These are phyloP conservation scores for Penicillium maclennaniae DNA, from an alignment of 495 filamentous ascomycete genomes.

Conservation along the genomic window DNA sequence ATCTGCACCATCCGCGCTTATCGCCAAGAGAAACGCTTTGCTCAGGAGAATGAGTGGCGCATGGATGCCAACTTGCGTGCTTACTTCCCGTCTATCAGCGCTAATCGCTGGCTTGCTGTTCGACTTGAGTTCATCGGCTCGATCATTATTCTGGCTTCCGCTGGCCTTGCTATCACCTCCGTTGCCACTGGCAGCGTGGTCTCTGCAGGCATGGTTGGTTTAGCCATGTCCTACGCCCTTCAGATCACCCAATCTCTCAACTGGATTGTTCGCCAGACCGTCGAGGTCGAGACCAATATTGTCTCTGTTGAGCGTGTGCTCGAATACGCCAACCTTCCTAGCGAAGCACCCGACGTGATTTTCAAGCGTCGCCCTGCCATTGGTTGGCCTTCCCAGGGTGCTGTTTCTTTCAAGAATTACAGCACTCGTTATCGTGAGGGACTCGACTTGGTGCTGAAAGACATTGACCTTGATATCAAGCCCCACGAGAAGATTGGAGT, in stretches of 20 bases:
- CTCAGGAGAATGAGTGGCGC: slow-evolving; percentile 93
- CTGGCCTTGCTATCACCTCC: slow-evolving; percentile 76
- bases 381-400: slow-evolving; percentile 89
- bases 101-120: slow-evolving; percentile 95
- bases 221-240: slow-evolving; percentile 94
- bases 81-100: slow-evolving; percentile 94
- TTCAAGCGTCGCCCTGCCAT: slow-evolving; percentile 79
- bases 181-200: slow-evolving; percentile 67
- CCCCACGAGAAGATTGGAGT: slow-evolving; percentile 97
- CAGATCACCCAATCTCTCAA: slow-evolving; percentile 98
- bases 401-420: slow-evolving; percentile 88
- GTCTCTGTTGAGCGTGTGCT: slow-evolving; percentile 97
- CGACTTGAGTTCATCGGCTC: slow-evolving; percentile 96
- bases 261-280: slow-evolving; percentile 98
- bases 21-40: slow-evolving; percentile 80
- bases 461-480: slow-evolving; percentile 87
- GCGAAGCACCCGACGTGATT: slow-evolving; percentile 93
- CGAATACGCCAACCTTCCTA: slow-evolving; percentile 90
- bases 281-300: slow-evolving; percentile 99
- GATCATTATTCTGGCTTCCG: slow-evolving; percentile 84
- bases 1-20: slow-evolving; percentile 98
- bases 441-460: slow-evolving; percentile 86
- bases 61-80: slow-evolving; percentile 94
- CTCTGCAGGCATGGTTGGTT: slow-evolving; percentile 77
- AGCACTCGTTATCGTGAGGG: slow-evolving; percentile 88